Evolutionary conservation across 2,329 filamentous ascomycete species (phyloP).

Genomic region (Reticulascus tulasneorum): DNA sequence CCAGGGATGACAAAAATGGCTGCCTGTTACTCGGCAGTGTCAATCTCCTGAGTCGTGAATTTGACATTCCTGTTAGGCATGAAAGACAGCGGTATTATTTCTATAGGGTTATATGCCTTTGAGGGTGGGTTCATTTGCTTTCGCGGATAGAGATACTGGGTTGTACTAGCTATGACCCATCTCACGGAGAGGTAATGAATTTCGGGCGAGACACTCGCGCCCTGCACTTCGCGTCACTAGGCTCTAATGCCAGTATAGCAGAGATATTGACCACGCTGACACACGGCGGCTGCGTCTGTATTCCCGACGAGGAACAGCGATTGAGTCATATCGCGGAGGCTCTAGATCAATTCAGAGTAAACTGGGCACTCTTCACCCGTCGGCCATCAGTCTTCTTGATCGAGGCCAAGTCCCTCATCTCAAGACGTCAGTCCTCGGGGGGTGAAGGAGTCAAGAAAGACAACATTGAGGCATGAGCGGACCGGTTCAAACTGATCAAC

Average conservation of each 20-base stretch:
- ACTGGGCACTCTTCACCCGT: constrained; percentile 53
- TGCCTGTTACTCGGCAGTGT: too few species aligned
- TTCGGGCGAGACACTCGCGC: constrained; percentile 19
- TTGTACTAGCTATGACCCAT: too few species aligned
- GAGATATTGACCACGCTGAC: constrained; percentile 50
- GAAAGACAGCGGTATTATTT: too few species aligned
- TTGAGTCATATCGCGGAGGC: constrained; percentile 44
- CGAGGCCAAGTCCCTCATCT: constrained; percentile 30
- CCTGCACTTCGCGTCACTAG: constrained; percentile 46
- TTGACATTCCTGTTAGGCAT: too few species aligned
- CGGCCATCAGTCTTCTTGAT: constrained; percentile 43
- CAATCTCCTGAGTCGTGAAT: too few species aligned
- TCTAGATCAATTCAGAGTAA: constrained; percentile 45
- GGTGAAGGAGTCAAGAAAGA: constrained; percentile 19
- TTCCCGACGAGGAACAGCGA: constrained; percentile 47
- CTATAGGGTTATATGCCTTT: too few species aligned
- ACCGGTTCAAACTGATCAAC: constrained; percentile 14
- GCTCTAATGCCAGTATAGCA: constrained; percentile 47
- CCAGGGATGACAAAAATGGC: too few species aligned
- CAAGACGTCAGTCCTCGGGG: constrained; percentile 26
- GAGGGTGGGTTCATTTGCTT: too few species aligned
- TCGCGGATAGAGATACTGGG: too few species aligned
- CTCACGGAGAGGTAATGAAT: too few species aligned
- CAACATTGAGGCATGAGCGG: constrained; percentile 16
- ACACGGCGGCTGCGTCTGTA: constrained; percentile 55